phyloP scores from a whole-genome alignment of 164 flowering plant species.

The Euptelea pleiosperma region DNA sequence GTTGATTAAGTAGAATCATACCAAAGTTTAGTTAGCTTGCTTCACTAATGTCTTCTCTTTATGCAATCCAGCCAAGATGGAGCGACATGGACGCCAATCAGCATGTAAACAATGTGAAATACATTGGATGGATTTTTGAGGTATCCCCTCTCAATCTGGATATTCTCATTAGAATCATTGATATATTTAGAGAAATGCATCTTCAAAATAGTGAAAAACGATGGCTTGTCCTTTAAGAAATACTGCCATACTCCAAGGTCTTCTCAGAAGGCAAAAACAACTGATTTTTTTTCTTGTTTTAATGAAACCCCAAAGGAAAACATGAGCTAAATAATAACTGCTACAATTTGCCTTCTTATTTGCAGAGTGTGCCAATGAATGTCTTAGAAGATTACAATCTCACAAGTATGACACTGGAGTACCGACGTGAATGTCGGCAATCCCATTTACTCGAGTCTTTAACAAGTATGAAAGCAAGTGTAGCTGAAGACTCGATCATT shows the following conservation, averaged over 20 bases:
- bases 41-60: background rate
- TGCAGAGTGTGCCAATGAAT: constrained; percentile 67
- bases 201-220: too few species aligned
- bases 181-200: too few species aligned
- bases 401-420: constrained; percentile 69
- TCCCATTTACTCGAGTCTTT: constrained; percentile 58
- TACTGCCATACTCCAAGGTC: too few species aligned
- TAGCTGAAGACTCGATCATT: constrained; percentile 10
- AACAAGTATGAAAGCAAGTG: constrained; percentile 34
- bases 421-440: constrained; percentile 64
- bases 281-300: too few species aligned
- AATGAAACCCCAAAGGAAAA: background rate
- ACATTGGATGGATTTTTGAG: constrained; percentile 88
- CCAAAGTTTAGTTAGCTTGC: background rate
- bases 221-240: too few species aligned
- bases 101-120: constrained; percentile 83
- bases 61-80: constrained; percentile 67
- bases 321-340: background rate
- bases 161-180: too few species aligned
- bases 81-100: constrained; percentile 81
- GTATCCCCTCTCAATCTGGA: constrained; percentile 29
- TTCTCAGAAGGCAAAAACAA: too few species aligned
- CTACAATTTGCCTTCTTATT: background rate
- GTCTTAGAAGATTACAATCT: constrained; percentile 51
- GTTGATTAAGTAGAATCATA: too few species aligned